phyloP scores from a whole-genome alignment of 2,329 filamentous ascomycete genomes.

The Thyridium curvatum region DNA sequence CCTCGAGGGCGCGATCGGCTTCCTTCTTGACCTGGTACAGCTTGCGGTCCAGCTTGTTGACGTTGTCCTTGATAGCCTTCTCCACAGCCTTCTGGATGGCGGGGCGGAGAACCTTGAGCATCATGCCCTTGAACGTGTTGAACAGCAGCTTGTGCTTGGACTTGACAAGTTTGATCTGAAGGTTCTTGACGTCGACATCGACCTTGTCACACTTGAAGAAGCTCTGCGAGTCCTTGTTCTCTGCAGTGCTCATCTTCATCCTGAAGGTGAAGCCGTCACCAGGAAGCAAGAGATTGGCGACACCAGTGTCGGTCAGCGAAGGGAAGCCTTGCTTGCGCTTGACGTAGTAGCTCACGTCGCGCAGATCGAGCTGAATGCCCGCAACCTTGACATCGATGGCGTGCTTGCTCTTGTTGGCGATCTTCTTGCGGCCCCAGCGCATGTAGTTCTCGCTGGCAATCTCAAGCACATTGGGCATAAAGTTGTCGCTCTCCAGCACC shows the following conservation, averaged over 20 bases:
- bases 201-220: constrained; percentile 96
- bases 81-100: constrained; percentile 82
- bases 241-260: constrained; percentile 77
- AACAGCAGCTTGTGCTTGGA: constrained; percentile 94
- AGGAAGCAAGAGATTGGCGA: constrained; percentile 82
- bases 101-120: constrained; percentile 78
- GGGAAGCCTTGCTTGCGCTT: constrained; percentile 95
- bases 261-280: constrained; percentile 89
- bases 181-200: constrained; percentile 71
- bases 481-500: constrained; percentile 91
- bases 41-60: constrained; percentile 66
- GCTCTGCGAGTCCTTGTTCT: constrained; percentile 67
- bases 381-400: constrained; percentile 75
- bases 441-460: constrained; percentile 90
- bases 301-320: constrained; percentile 75
- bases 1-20: constrained; percentile 64
- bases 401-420: constrained; percentile 75
- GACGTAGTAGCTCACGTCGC: constrained; percentile 88
- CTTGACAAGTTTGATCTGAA: constrained; percentile 86
- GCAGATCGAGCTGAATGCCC: constrained; percentile 87
- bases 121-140: constrained; percentile 75
- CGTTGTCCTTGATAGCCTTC: constrained; percentile 80
- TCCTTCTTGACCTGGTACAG: constrained; percentile 77
- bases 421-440: constrained; percentile 87
- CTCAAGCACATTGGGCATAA: constrained; percentile 88